phyloP scores from a whole-genome alignment of 106 monocot species.

The Phalaenopsis aphrodite region DNA sequence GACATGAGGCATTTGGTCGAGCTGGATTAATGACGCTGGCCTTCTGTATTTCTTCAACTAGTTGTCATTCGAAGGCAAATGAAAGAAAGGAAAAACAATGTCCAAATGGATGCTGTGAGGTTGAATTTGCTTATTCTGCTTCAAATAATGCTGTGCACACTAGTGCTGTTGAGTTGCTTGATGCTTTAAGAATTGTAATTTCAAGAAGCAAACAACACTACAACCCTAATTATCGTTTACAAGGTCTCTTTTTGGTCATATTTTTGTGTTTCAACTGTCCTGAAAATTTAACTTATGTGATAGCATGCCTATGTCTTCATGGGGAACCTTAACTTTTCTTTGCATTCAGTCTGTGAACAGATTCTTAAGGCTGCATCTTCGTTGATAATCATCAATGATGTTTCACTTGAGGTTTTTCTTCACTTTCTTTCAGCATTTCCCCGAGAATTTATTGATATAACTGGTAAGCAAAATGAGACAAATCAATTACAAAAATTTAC shows the following conservation, averaged over 20 bases:
- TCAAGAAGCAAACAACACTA: conserved; percentile 92
- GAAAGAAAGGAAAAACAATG: conserved; percentile 1
- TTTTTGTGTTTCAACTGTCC: background rate
- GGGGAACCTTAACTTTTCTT: conserved; percentile 1
- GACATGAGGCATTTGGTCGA: conserved; percentile 66
- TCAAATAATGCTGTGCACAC: conserved; percentile 6
- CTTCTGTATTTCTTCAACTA: conserved; percentile 71
- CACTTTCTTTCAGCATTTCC: conserved; percentile 78
- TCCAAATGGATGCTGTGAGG: background rate
- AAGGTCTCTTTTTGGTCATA: conserved; percentile 38
- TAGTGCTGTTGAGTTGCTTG: conserved; percentile 37
- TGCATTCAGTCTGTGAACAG: conserved; percentile 68
- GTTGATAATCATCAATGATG: conserved; percentile 31
- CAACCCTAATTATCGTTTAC: conserved; percentile 79
- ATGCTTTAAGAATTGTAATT: conserved; percentile 53
- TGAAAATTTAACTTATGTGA: background rate
- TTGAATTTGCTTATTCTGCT: conserved; percentile 9
- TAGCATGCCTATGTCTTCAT: background rate
- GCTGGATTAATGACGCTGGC: conserved; percentile 86
- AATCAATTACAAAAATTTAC: background rate
- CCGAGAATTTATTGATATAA: conserved; percentile 60
- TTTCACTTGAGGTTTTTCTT: conserved; percentile 54
- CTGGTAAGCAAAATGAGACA: conserved; percentile 33
- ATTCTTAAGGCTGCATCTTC: conserved; percentile 56
- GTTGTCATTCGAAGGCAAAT: conserved; percentile 17